Evolutionary conservation across 2,329 filamentous ascomycete genomes (phyloP).

Genomic region (Orbilia blumenaviensis): DNA sequence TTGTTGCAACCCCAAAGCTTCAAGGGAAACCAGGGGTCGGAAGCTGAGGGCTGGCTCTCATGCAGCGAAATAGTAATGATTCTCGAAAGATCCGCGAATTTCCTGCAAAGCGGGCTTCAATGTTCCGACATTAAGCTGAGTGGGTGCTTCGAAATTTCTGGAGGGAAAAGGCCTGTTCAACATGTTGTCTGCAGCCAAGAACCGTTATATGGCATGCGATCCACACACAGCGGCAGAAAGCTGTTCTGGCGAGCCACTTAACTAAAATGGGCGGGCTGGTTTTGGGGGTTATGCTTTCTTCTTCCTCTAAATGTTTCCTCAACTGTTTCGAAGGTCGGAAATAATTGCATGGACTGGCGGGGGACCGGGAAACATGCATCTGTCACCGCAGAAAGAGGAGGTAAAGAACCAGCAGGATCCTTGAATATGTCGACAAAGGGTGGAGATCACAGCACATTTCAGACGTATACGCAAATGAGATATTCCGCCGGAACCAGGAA

Average conservation of each 20-base stretch:
- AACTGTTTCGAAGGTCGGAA: constrained; percentile 47
- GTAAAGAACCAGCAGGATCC: constrained; percentile 36
- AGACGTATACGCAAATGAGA: constrained; percentile 1
- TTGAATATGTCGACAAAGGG: constrained; percentile 43
- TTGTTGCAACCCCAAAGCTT: neutral
- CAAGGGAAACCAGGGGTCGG: neutral
- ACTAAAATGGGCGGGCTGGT: constrained; percentile 41
- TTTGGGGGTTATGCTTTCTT: constrained; percentile 37
- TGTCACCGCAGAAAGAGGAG: constrained; percentile 49
- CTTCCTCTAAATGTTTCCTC: constrained; percentile 54
- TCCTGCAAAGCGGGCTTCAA: constrained; percentile 16
- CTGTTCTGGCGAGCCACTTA: constrained; percentile 42
- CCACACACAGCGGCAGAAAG: constrained; percentile 50
- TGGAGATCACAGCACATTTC: constrained; percentile 36
- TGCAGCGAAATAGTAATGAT: constrained; percentile 27
- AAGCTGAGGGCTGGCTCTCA: neutral
- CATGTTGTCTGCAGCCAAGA: constrained; percentile 52
- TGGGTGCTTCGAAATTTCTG: constrained; percentile 32
- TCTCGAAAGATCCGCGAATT: constrained; percentile 49
- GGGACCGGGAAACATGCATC: constrained; percentile 53
- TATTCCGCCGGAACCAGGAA: constrained; percentile 40
- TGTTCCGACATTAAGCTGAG: constrained; percentile 18
- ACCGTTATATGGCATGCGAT: constrained; percentile 54
- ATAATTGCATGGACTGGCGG: constrained; percentile 51
- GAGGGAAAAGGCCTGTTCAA: constrained; percentile 27